phyloP scores from a whole-genome alignment of 352 stramenopile species.

The Phytophthora constricta region DNA sequence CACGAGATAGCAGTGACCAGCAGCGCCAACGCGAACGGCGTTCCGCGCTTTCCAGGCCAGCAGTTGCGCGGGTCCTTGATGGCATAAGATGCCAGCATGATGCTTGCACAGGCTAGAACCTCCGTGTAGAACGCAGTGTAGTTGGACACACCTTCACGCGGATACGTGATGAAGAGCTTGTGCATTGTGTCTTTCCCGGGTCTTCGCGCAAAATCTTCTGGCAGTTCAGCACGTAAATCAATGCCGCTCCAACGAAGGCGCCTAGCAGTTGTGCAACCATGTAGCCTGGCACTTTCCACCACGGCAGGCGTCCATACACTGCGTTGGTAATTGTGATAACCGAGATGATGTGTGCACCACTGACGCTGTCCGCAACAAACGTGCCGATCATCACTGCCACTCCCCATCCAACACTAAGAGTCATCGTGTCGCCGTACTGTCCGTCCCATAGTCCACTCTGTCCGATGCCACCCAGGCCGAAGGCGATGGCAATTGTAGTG shows the following conservation, averaged over 20 bases:
- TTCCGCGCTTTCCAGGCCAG: slow-evolving; percentile 30
- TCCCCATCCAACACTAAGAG: slow-evolving; percentile 62
- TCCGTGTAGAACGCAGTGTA: slow-evolving; percentile 42
- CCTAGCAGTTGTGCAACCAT: slow-evolving; percentile 44
- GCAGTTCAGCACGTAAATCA: slow-evolving; percentile 38
- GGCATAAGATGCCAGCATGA: slow-evolving; percentile 39
- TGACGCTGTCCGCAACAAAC: slow-evolving; percentile 46
- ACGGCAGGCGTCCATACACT: slow-evolving; percentile 49
- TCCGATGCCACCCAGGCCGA: slow-evolving; percentile 51
- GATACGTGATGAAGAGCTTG: slow-evolving; percentile 38
- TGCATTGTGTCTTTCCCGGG: slow-evolving; percentile 28
- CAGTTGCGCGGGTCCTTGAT: slow-evolving; percentile 33
- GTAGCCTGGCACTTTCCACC: slow-evolving; percentile 56
- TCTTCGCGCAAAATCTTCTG: slow-evolving; percentile 35
- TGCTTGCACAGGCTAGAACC: slow-evolving; percentile 33
- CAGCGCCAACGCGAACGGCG: slow-evolving; percentile 37
- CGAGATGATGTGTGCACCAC: slow-evolving; percentile 63
- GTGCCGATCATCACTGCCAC: slow-evolving; percentile 65
- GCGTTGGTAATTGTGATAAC: slow-evolving; percentile 58
- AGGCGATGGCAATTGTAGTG: slow-evolving; percentile 53
- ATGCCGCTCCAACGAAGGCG: slow-evolving; percentile 25
- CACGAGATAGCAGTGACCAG: slow-evolving; percentile 49
- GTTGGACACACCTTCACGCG: slow-evolving; percentile 26
- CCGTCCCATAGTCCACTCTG: slow-evolving; percentile 50
- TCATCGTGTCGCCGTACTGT: slow-evolving; percentile 46